Conservation (phyloP, 768 basidiomycete genomes). For the Leccinellum rugosiceps region DNA sequence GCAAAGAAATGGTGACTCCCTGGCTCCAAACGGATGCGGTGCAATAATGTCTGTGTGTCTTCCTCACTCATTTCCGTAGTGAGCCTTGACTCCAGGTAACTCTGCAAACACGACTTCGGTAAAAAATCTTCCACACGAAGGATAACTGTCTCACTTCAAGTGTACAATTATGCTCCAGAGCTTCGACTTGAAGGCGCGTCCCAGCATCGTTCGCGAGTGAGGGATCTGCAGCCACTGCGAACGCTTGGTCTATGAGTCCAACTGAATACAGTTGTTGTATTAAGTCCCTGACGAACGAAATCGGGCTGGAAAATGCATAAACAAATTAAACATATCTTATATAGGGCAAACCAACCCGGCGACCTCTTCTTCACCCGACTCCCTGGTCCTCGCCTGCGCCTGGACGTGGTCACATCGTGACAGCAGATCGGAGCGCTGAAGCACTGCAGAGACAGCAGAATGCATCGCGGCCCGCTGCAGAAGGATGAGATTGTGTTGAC, state of each 20-base stretch:
- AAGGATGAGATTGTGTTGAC: conserved; percentile 9
- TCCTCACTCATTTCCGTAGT: conserved; percentile 45
- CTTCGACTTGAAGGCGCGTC: conserved; percentile 53
- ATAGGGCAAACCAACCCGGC: conserved; percentile 9
- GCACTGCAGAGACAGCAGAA: conserved; percentile 44
- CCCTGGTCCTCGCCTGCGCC: conserved; percentile 27
- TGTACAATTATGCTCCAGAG: conserved; percentile 56
- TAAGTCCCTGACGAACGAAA: conserved; percentile 27
- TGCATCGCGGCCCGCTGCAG: conserved; percentile 43
- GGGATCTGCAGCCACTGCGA: conserved; percentile 52
- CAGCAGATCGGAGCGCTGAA: conserved; percentile 54
- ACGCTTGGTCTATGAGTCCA: conserved; percentile 53
- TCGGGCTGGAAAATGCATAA: conserved; percentile 20
- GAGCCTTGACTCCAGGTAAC: conserved; percentile 57
- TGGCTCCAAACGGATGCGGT: conserved; percentile 52
- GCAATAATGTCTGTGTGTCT: conserved; percentile 34
- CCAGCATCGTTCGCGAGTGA: conserved; percentile 45
- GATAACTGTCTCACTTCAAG: conserved; percentile 44
- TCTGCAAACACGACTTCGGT: conserved; percentile 12
- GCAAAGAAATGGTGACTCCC: conserved; percentile 58
- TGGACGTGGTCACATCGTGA: conserved; percentile 50
- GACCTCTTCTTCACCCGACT: conserved; percentile 23
- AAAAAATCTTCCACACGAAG: neutral
- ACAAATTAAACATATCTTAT: neutral
- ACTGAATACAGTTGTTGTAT: conserved; percentile 51